Base-by-base conservation (phyloP, 1,284 basidiomycete species). In the Chondrostereum purpureum region DNA sequence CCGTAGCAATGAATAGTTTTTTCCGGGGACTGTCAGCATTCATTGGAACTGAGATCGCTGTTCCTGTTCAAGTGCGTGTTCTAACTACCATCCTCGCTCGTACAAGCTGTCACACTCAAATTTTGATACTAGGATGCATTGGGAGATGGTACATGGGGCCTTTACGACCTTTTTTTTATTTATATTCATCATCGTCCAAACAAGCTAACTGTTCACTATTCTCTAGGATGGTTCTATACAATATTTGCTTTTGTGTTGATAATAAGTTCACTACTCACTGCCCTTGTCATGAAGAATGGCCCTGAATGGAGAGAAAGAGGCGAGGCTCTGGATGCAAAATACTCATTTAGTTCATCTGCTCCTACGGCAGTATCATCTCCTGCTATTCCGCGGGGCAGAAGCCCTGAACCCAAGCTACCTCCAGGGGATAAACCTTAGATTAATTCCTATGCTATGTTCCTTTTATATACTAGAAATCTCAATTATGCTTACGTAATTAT, bases 21-120 rank as follows among this genome's bases (percentile, higher is more conserved):
- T 84, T 84, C 61, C 73, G 88, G 33, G 86, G 88, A 1, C 40
- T 80, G 2, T 68, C 75, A 2, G 89, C 84, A 12, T 84, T 90
- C 51, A 64, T 85, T 11, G 80, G 81, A 3, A 75, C 77, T 2
- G 86, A 91, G 58, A 62, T 82, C 12, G 80, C 79, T 1, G 77
- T 81, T 1, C 83, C 83, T 0, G 58, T 88, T 19, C 79, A 84
- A 68, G 80, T 78, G 46, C 40, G 62, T 54, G n/a, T n/a, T n/a
- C n/a, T n/a, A n/a, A n/a, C n/a, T n/a, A n/a, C n/a, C 13, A 12
- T 18, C 14, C n/a, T n/a, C 16, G 24, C 18, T 19, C 1, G 37
- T 37, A 17, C 27, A 21, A 16, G 19, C 12, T 27, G 21, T 20
- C 21, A 17, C 8, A 43, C 14, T 17, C 44, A 24, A 14, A 23